Base-by-base conservation (phyloP, 2,329 filamentous ascomycete species). In the Bipolaris gigantea region DNA sequence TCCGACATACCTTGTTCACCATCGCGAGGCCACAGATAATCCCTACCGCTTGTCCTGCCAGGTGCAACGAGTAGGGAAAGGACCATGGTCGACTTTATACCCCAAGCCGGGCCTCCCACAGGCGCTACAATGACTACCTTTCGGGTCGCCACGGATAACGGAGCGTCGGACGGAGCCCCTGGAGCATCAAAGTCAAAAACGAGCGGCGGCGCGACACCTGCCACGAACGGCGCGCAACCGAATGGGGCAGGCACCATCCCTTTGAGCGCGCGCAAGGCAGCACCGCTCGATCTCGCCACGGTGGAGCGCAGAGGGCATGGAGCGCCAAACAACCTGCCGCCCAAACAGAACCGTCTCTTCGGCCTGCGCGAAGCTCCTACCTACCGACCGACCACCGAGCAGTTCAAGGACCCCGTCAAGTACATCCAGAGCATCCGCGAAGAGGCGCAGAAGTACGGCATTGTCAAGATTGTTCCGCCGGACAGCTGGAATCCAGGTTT, bases 401-500 rank as follows among this genome's bases (percentile, higher is more conserved):
- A 99, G 75, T 99, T 94, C 81, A 90, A 88, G 68, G 92, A 99
- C 67, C 94, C 94, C 0, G 87, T 96, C 70, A 89, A 89, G 65
- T 99, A 97, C 70, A 92, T 99, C 66, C 87, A 87, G 72, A 97
- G 93, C 75, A 97, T 99, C 63, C 82, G 87, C 1, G 87, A 90
- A 1, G 92, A 97, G 72, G 94, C 90, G 21, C 85, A 83, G 62
- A 86, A 92, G 66, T 97, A 89, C 75, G 94, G 94, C 46, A 89
- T 99, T 49, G 92, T 92, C 82, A 96, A 97, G 76, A 90, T 99
- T 58, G 89, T 99, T 52, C 94, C 94, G 5, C 94, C 94, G 0
- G 90, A 94, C 59, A 86, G 83, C 32, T 99, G 94, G 94, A 93
- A 95, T 68, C 94, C 94, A 7, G 83, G 91, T 15, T 97, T 99